Percentiles rank a stretch among this genome's conserved stretches.
phyloP scores from a whole-genome alignment of 441 rosid species.

The Bruguiera hainesii region DNA sequence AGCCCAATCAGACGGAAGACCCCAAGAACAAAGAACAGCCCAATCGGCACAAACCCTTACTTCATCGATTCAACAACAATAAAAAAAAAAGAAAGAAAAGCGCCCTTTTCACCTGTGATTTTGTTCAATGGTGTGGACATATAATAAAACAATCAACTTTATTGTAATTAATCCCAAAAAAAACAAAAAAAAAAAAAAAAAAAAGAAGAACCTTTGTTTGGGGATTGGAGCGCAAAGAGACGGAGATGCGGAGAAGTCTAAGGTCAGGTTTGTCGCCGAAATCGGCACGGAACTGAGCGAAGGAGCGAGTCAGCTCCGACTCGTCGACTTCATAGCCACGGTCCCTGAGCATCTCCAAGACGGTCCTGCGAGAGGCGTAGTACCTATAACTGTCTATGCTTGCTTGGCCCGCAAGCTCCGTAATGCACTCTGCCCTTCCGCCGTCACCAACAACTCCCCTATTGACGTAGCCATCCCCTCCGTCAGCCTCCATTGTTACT shows the following conservation, averaged over 20 bases:
- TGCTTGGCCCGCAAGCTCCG: constrained; percentile 25
- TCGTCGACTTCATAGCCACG: constrained; percentile 54
- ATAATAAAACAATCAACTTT: neutral
- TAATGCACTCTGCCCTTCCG: constrained; percentile 22
- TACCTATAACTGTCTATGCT: constrained; percentile 57
- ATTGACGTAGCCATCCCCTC: neutral
- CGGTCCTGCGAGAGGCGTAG: constrained; percentile 53
- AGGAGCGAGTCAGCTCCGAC: constrained; percentile 52
- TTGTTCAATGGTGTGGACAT: neutral
- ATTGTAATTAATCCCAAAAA: neutral
- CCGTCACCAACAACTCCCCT: neutral
- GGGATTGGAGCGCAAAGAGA: constrained; percentile 40
- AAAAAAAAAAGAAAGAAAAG: neutral
- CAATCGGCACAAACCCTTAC: too few relatives aligned
- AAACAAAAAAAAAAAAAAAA: neutral
- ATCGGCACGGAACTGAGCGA: constrained; percentile 47
- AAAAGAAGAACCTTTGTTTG: constrained; percentile 40
- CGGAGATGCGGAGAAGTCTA: constrained; percentile 53
- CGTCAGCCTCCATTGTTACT: neutral
- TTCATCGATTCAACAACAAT: neutral
- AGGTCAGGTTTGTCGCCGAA: constrained; percentile 54
- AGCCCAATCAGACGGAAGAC: neutral
- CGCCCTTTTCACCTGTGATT: neutral
- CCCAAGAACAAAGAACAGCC: too few relatives aligned
- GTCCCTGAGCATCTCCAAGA: constrained; percentile 68